These are phyloP conservation scores for Fusarium sp. DNA, from an alignment of 2,329 filamentous ascomycete species.

Conservation along the genomic window DNA sequence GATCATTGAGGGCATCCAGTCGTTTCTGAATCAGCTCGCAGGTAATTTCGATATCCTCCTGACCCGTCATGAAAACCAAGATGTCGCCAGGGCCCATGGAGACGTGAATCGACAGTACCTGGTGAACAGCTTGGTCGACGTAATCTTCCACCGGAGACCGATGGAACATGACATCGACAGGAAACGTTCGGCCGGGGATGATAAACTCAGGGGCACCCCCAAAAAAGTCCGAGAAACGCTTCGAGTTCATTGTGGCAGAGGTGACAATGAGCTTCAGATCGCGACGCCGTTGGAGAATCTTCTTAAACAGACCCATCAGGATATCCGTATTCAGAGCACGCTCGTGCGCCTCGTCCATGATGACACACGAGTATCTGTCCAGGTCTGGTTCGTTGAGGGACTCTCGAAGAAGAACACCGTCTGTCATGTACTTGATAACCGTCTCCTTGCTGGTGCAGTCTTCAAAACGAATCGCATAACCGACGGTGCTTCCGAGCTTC, in stretches of 20 bases:
- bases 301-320: slow-evolving; percentile 97
- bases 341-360: slow-evolving; percentile 99
- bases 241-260: slow-evolving; percentile 98
- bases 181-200: slow-evolving; percentile 95
- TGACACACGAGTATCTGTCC: slow-evolving; percentile 96
- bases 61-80: slow-evolving; percentile 98
- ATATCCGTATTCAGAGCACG: slow-evolving; percentile 97
- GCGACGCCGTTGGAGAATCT: slow-evolving; percentile 87
- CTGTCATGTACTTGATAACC: slow-evolving; percentile 98
- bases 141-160: slow-evolving; percentile 97
- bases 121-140: slow-evolving; percentile 95
- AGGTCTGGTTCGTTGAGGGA: slow-evolving; percentile 92
- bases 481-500: slow-evolving; percentile 85
- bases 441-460: slow-evolving; percentile 98
- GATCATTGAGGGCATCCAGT: slow-evolving; percentile 89
- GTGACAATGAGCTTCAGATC: slow-evolving; percentile 98
- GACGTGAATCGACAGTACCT: slow-evolving; percentile 94
- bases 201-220: slow-evolving; percentile 96
- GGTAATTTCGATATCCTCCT: slow-evolving; percentile 97
- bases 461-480: slow-evolving; percentile 98
- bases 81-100: slow-evolving; percentile 95
- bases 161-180: slow-evolving; percentile 96
- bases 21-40: slow-evolving; percentile 93
- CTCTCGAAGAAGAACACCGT: slow-evolving; percentile 93
- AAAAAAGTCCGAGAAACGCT: slow-evolving; percentile 95